Percentiles rank a stretch among this genome's conserved stretches.
Conservation (phyloP, 306 rosid species). For the Cucurbita argyrosperma region DNA sequence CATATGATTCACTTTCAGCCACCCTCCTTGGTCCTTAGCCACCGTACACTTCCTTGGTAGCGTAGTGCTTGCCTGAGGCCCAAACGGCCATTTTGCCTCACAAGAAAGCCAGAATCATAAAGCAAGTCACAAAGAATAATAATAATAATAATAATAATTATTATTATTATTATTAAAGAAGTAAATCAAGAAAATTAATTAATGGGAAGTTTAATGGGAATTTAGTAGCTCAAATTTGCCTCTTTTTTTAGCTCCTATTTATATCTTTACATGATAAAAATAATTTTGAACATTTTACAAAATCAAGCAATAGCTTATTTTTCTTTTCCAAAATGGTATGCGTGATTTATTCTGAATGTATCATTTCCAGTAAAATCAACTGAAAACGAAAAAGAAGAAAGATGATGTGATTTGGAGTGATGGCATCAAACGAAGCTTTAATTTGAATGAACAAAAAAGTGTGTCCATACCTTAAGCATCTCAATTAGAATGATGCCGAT, state of each 20-base stretch:
- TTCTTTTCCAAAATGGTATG: background rate
- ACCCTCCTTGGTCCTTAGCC: background rate
- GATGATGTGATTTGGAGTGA: background rate
- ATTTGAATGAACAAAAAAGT: background rate
- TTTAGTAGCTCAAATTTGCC: background rate
- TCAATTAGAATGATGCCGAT: background rate
- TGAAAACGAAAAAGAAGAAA: background rate
- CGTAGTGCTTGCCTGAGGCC: background rate
- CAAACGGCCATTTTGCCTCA: background rate
- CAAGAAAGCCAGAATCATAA: background rate
- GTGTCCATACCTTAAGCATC: background rate
- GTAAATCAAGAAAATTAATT: background rate
- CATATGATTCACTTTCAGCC: background rate
- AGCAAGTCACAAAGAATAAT: background rate
- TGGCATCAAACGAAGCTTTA: background rate
- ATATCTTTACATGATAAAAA: background rate
- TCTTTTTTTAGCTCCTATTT: background rate
- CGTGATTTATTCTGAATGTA: background rate
- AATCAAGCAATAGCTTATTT: background rate
- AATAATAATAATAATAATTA: no score
- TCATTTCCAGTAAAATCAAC: background rate
- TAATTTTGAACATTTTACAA: background rate
- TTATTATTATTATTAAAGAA: background rate
- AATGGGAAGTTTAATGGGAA: background rate
- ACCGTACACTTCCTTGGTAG: background rate